A percentile compares a stretch with the other conserved stretches of the same genome.
Conservation (phyloP, 352 stramenopile species). For the Phytophthora syringae region DNA sequence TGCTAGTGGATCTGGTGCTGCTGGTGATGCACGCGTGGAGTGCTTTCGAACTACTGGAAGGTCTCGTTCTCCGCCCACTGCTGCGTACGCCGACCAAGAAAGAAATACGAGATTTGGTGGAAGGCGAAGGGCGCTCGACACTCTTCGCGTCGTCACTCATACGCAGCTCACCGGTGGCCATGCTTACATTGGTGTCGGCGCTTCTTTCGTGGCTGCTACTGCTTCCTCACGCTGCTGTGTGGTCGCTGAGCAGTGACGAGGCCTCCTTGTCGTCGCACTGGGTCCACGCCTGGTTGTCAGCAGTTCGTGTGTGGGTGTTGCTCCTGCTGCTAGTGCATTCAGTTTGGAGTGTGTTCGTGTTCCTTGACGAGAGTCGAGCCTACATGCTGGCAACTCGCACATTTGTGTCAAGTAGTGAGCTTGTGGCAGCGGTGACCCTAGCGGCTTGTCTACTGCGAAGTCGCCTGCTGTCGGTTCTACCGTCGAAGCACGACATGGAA, state of each 20-base stretch:
- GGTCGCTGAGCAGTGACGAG: conserved; percentile 37
- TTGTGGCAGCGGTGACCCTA: conserved; percentile 32
- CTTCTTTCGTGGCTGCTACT: conserved; percentile 67
- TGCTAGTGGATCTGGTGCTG: conserved; percentile 39
- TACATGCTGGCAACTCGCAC: conserved; percentile 42
- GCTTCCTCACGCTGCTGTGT: conserved; percentile 58
- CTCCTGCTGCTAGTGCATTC: conserved; percentile 40
- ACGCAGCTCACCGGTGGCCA: conserved; percentile 44
- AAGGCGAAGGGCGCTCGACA: conserved; percentile 28
- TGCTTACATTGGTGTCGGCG: conserved; percentile 35
- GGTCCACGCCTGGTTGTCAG: conserved; percentile 52
- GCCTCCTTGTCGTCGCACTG: conserved; percentile 34
- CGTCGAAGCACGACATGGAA: conserved; percentile 42
- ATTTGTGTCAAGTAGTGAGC: conserved; percentile 44
- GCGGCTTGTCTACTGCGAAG: conserved; percentile 20
- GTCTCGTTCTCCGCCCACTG: conserved; percentile 26
- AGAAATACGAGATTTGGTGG: conserved; percentile 24
- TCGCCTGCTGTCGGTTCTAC: conserved; percentile 31
- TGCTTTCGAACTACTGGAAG: conserved; percentile 30
- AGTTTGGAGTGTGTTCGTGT: conserved; percentile 38
- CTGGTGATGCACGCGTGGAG: conserved; percentile 42
- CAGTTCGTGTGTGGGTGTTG: conserved; percentile 39
- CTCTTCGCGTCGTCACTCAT: conserved; percentile 51
- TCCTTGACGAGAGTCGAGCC: conserved; percentile 39
- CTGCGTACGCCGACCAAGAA: conserved; percentile 21